Evolutionary conservation across 257 asterid genomes (phyloP).

Genomic region (Ocimum tenuiflorum): DNA sequence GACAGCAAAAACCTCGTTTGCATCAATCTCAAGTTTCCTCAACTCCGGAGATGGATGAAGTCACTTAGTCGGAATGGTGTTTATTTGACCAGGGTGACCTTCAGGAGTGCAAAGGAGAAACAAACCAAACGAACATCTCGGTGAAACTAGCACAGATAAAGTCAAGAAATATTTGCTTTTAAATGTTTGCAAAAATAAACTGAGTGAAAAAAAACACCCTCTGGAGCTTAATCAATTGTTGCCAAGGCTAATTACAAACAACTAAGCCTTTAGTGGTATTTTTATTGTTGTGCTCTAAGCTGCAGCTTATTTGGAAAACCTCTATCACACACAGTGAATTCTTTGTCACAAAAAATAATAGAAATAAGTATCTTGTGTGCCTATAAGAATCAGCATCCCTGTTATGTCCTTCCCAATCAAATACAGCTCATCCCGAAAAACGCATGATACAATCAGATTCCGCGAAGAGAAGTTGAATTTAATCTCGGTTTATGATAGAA

Average conservation of each 20-base stretch:
- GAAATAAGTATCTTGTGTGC: conserved; percentile 29
- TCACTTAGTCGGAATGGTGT: conserved; percentile 78
- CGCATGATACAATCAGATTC: background rate
- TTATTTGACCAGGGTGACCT: conserved; percentile 98
- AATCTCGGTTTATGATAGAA: no score
- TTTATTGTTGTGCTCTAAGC: background rate
- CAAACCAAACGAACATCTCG: conserved; percentile 2
- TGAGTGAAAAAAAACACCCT: background rate
- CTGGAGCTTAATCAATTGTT: background rate
- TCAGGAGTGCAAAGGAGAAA: conserved; percentile 18
- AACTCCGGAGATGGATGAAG: conserved; percentile 67
- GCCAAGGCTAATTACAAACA: background rate
- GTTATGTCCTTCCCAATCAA: conserved; percentile 91
- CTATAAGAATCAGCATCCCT: conserved; percentile 98
- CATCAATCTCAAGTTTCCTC: conserved; percentile 96
- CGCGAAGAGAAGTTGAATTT: background rate
- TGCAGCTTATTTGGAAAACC: background rate
- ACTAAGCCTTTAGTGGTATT: background rate
- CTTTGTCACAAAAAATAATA: background rate
- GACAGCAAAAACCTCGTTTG: conserved; percentile 81
- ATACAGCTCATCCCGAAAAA: no score
- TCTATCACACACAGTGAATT: background rate
- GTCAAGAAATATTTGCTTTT: background rate
- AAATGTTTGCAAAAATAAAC: conserved; percentile 4
- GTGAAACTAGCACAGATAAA: background rate